A percentile compares a stretch with the other conserved stretches of the same genome.
These are phyloP conservation scores for Dothidotthia symphoricarpi DNA, from an alignment of 2,329 filamentous ascomycete species.

Conservation along the genomic window DNA sequence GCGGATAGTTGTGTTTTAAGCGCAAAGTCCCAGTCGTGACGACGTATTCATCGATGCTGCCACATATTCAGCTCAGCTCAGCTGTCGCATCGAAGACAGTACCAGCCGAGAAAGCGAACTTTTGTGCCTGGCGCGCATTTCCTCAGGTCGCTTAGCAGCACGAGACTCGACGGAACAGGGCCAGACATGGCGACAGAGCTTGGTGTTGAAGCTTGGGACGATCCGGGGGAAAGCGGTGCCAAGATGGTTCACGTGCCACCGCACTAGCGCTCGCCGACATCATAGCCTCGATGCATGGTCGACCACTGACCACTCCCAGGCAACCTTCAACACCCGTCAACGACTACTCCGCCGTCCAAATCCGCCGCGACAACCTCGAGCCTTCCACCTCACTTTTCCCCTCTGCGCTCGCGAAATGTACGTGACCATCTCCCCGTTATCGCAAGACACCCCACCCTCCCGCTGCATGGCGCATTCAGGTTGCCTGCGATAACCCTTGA, in stretches of 20 bases:
- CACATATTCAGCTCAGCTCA: conserved; percentile 8
- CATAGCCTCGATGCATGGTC: conserved; percentile 13
- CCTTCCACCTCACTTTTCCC: background rate
- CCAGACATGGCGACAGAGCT: conserved; percentile 28
- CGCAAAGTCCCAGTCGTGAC: conserved; percentile 59
- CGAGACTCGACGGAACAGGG: conserved; percentile 58
- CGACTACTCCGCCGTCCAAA: conserved; percentile 1
- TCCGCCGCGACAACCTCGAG: background rate
- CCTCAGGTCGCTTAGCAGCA: conserved; percentile 50
- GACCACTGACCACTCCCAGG: conserved; percentile 14
- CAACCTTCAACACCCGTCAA: conserved; percentile 10
- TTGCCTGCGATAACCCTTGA: conserved; percentile 1
- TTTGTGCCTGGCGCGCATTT: conserved; percentile 63
- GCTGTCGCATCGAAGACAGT: conserved; percentile 38
- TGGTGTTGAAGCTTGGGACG: conserved; percentile 1
- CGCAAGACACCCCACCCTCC: conserved; percentile 20
- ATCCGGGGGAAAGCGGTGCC: no score
- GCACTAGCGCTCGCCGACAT: conserved; percentile 7
- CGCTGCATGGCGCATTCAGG: conserved; percentile 12
- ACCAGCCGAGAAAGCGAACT: conserved; percentile 92
- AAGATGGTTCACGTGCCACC: conserved; percentile 11
- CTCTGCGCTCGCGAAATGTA: conserved; percentile 6
- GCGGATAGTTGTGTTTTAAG: conserved; percentile 66
- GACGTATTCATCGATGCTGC: conserved; percentile 60
- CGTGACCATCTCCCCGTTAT: conserved; percentile 10